These are phyloP conservation scores for Apocynum venetum DNA, from an alignment of 257 asterid genomes.

Conservation along the genomic window DNA sequence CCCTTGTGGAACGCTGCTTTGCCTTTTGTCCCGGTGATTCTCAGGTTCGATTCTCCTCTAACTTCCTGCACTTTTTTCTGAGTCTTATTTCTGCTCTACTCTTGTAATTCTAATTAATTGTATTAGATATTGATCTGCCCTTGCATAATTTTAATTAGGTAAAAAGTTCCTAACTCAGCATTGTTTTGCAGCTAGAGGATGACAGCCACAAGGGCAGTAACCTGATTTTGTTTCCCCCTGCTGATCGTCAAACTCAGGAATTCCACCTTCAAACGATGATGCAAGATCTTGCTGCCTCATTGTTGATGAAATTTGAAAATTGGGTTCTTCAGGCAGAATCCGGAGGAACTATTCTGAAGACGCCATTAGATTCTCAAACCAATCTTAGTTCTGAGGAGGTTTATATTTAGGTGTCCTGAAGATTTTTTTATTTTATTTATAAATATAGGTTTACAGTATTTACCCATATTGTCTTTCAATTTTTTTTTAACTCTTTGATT, in stretches of 20 bases:
- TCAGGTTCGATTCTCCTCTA: constrained; percentile 43
- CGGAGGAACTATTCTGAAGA: constrained; percentile 87
- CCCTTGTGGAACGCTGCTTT: constrained; percentile 87
- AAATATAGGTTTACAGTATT: constrained; percentile 18
- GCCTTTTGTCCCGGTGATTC: constrained; percentile 92
- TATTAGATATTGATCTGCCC: background rate
- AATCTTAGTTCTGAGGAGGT: constrained; percentile 99
- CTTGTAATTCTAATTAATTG: background rate
- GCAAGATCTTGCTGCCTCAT: constrained; percentile 93
- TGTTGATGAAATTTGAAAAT: constrained; percentile 96
- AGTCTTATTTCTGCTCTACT: background rate
- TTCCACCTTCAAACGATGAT: constrained; percentile 93
- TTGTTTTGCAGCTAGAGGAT: constrained; percentile 72
- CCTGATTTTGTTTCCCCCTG: constrained; percentile 85
- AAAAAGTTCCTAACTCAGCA: background rate
- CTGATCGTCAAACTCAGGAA: constrained; percentile 91
- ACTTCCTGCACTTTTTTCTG: background rate
- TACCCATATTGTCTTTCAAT: constrained; percentile 6
- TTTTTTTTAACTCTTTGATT: constrained; percentile 2
- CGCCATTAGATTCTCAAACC: constrained; percentile 99
- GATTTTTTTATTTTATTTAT: constrained; percentile 17
- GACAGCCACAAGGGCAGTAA: constrained; percentile 75
- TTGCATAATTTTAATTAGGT: background rate
- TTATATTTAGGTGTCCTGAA: constrained; percentile 76
- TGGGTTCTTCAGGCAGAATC: constrained; percentile 95